A percentile compares a stretch with the other conserved stretches of the same genome.
These are phyloP conservation scores for Cicer chorassanicum DNA, from an alignment of 306 rosid species.

Conservation along the genomic window DNA sequence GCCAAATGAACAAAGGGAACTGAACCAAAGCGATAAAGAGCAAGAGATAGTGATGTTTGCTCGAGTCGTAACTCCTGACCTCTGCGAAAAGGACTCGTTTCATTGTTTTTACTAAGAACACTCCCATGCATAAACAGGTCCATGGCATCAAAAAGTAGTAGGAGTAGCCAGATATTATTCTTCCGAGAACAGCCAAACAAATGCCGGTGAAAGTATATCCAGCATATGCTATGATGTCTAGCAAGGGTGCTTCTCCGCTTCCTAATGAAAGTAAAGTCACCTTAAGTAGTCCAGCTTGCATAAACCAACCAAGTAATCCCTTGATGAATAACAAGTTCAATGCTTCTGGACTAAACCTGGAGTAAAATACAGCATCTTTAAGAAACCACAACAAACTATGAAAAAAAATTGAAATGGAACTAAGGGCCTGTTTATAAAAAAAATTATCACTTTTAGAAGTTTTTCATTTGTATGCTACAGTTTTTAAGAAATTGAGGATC, in stretches of 20 bases:
- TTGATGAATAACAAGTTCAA: slow-evolving; percentile 90
- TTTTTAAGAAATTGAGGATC: too few relatives aligned
- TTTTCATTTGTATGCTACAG: not conserved
- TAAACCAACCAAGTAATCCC: slow-evolving; percentile 92
- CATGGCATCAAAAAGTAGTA: slow-evolving; percentile 91
- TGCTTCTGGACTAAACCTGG: slow-evolving; percentile 95
- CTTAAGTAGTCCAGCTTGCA: slow-evolving; percentile 82
- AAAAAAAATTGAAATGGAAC: not conserved
- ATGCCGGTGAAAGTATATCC: slow-evolving; percentile 85
- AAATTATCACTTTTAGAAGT: too few relatives aligned
- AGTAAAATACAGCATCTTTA: slow-evolving; percentile 24
- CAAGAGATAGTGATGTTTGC: slow-evolving; percentile 91
- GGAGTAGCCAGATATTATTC: slow-evolving; percentile 65
- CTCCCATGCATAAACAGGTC: slow-evolving; percentile 93
- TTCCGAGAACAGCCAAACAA: slow-evolving; percentile 81
- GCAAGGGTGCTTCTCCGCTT: slow-evolving; percentile 81
- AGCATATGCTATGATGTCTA: slow-evolving; percentile 85
- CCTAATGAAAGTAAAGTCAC: slow-evolving; percentile 76
- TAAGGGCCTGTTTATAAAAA: too few relatives aligned
- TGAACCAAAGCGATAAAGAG: slow-evolving; percentile 88
- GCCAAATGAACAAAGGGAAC: slow-evolving; percentile 93
- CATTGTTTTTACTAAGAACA: slow-evolving; percentile 94
- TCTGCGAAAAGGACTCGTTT: slow-evolving; percentile 92
- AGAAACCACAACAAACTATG: slow-evolving; percentile 23
- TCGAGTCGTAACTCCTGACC: slow-evolving; percentile 88